phyloP scores from a whole-genome alignment of 2,329 filamentous ascomycete species.

The Bipolaris oryzae region DNA sequence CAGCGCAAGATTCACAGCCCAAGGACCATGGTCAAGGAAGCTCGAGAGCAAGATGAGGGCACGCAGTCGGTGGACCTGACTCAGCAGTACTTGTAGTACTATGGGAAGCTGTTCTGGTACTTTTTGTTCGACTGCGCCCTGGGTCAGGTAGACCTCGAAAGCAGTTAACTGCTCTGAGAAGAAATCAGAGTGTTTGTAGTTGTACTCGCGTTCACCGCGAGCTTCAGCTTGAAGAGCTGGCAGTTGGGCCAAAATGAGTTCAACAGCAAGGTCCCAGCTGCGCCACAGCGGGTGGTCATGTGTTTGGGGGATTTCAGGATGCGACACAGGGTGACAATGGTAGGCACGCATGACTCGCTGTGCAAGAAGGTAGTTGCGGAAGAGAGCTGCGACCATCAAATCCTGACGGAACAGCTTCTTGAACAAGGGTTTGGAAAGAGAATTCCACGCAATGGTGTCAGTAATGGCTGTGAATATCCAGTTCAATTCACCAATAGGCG shows the following conservation, averaged over 20 bases:
- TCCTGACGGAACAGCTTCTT: conserved; percentile 97
- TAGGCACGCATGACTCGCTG: conserved; percentile 97
- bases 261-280: conserved; percentile 96
- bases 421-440: conserved; percentile 85
- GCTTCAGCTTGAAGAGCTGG: conserved; percentile 80
- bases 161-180: conserved; percentile 97
- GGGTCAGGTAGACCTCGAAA: conserved; percentile 91
- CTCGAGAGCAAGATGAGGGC: conserved; percentile 90
- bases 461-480: conserved; percentile 99
- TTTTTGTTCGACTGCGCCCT: conserved; percentile 82
- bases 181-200: conserved; percentile 93
- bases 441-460: conserved; percentile 98
- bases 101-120: conserved; percentile 95
- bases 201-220: conserved; percentile 77
- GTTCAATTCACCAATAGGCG: conserved; percentile 92
- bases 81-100: conserved; percentile 91
- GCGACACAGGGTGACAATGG: conserved; percentile 92
- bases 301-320: conserved; percentile 89
- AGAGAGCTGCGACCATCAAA: conserved; percentile 97
- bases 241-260: conserved; percentile 90
- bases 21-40: conserved; percentile 93
- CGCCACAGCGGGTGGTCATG: conserved; percentile 95
- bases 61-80: conserved; percentile 89
- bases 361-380: conserved; percentile 92
- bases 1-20: conserved; percentile 96